Base-by-base conservation (phyloP, 164 flowering plant species). In the Umbellularia californica region DNA sequence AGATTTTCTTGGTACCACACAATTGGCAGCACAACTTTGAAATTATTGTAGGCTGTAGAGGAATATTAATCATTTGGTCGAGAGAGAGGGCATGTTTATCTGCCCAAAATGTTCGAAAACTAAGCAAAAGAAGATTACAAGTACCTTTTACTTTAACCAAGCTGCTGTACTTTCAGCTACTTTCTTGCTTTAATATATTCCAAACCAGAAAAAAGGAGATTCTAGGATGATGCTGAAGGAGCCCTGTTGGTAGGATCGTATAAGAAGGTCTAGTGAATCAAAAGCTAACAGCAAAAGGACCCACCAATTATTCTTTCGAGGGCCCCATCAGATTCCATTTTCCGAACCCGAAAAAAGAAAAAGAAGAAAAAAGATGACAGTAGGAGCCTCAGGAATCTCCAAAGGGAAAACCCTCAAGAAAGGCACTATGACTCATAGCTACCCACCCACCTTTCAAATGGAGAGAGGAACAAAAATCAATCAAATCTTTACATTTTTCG, bases 101-200 rank as follows among this genome's bases (percentile, higher is more conserved):
- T 78, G 83, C 82, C 83, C 87, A 64, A 87, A 81, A 87, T 83
- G 74, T 80, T 87, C 84, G 85, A 87, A 88, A 85, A 79, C 81
- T 81, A 74, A 7, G 47, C 79, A 81, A 85, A 86, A 85, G 73
- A 74, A 68, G 69, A 72, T 79, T 78, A 75, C 77, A 82, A 79
- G 83, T 81, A 78, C 84, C 88, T 89, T 86, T 88, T 82, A 76
- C 90, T 87, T 86, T 87, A 83, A 83, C 79, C 85, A 83, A 41
- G 86, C 84, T 83, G 85, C 79, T 87, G 95, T 88, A 86, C 90
- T 89, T 88, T 83, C 78, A 79, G 63, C 80, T 79, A 76, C 83
- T 81, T 86, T 83, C 84, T 78, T 60, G 71, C 91, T 93, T 90
- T 90, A 85, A 86, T 79, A 84, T 90, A 90, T 89, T 89, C 92